These are phyloP conservation scores for Sclerotinia glacialis DNA, from an alignment of 2,329 filamentous ascomycete genomes.

Conservation along the genomic window DNA sequence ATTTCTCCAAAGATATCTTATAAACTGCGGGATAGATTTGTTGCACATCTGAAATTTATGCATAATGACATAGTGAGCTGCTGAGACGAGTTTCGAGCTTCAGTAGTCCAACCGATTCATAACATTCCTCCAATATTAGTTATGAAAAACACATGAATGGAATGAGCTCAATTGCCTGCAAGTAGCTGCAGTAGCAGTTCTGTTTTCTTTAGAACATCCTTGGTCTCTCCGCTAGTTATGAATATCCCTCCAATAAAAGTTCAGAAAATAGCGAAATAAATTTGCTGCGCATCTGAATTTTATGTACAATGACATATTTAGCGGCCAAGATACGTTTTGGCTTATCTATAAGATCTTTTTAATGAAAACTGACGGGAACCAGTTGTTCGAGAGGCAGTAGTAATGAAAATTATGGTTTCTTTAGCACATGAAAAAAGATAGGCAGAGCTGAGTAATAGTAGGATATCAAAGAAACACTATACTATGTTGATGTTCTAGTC, in stretches of 20 bases:
- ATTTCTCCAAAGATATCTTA: neutral
- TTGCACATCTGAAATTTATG: constrained; percentile 2
- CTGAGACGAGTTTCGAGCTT: neutral
- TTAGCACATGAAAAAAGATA: neutral
- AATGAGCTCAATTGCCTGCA: no score
- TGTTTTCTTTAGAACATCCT: no score
- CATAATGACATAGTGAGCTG: neutral
- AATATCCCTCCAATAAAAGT: neutral
- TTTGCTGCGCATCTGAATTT: neutral
- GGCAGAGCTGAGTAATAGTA: neutral
- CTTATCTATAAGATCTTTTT: no score
- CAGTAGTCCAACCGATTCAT: neutral
- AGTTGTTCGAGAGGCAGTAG: no score
- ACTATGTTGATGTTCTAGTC: neutral
- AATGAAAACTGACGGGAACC: no score
- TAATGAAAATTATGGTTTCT: neutral
- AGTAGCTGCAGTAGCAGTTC: no score
- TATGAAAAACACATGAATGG: neutral
- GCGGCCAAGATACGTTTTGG: no score
- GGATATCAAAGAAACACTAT: neutral
- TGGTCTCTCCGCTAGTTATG: no score
- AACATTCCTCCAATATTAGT: neutral
- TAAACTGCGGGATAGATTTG: neutral
- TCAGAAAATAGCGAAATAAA: neutral
- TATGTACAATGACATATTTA: neutral